Evolutionary conservation across 1,284 basidiomycete species (phyloP).

Genomic region (Tilletia indica): DNA sequence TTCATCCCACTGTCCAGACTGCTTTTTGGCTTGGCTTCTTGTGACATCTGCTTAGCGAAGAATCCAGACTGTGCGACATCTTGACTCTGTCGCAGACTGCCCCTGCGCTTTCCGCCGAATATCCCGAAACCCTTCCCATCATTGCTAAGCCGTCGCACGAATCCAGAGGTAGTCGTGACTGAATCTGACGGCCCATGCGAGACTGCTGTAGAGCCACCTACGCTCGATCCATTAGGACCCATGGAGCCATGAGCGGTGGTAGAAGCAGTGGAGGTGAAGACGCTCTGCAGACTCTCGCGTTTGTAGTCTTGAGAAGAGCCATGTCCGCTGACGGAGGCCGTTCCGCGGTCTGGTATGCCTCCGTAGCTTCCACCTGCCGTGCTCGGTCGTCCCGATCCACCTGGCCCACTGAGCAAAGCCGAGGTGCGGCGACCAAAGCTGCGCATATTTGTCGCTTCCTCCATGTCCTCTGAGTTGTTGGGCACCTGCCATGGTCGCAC

Average conservation of each 20-base stretch:
- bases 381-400: neutral
- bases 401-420: neutral
- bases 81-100: conserved; percentile 40
- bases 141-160: conserved; percentile 30
- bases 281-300: conserved; percentile 11
- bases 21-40: conserved; percentile 11
- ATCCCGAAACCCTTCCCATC: conserved; percentile 32
- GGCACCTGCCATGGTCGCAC: conserved; percentile 17
- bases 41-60: conserved; percentile 19
- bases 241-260: conserved; percentile 11
- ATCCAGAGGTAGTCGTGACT: conserved; percentile 19
- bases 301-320: conserved; percentile 14
- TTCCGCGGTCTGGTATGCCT: neutral
- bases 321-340: conserved; percentile 11
- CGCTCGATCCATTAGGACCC: neutral
- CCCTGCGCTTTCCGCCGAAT: conserved; percentile 36
- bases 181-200: conserved; percentile 13
- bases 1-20: conserved; percentile 27
- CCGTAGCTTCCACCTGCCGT: neutral
- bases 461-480: conserved; percentile 13
- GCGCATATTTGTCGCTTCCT: conserved; percentile 7
- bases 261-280: conserved; percentile 6
- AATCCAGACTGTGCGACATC: conserved; percentile 26
- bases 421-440: conserved; percentile 11
- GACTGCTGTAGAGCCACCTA: neutral